A percentile compares a stretch with the other conserved stretches of the same genome.
These are phyloP conservation scores for Sporothrix variecibatus DNA, from an alignment of 2,329 filamentous ascomycete genomes.

Conservation along the genomic window DNA sequence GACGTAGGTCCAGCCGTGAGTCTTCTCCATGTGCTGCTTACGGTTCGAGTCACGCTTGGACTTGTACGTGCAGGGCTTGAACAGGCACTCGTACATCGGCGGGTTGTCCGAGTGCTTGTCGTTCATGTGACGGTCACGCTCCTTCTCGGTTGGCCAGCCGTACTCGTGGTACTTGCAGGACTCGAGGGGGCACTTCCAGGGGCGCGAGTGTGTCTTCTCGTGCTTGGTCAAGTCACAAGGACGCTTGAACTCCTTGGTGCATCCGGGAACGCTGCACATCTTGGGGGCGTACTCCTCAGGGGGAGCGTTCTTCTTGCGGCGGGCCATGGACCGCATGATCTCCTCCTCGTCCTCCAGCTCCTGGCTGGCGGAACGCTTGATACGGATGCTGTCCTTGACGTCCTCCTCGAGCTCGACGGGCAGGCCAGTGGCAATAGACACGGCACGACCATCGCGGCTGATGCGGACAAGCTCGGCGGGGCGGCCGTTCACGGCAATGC, in stretches of 20 bases:
- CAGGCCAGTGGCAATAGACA: conserved; percentile 73
- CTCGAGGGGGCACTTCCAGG: conserved; percentile 84
- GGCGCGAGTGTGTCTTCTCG: conserved; percentile 94
- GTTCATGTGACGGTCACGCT: conserved; percentile 92
- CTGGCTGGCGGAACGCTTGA: conserved; percentile 69
- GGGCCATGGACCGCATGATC: conserved; percentile 89
- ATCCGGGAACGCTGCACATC: conserved; percentile 72
- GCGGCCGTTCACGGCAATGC: conserved; percentile 76
- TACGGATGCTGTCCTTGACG: conserved; percentile 50
- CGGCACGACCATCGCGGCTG: conserved; percentile 74
- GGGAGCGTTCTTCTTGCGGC: conserved; percentile 88
- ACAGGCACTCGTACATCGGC: conserved; percentile 80
- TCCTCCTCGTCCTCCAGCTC: conserved; percentile 77
- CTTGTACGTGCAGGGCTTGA: conserved; percentile 82
- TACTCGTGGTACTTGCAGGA: conserved; percentile 88
- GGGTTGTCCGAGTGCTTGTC: conserved; percentile 89
- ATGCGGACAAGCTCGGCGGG: conserved; percentile 82
- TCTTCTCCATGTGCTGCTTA: conserved; percentile 99
- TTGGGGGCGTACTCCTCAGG: conserved; percentile 81
- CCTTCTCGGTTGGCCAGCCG: conserved; percentile 97
- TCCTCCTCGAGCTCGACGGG: conserved; percentile 59
- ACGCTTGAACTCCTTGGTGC: conserved; percentile 90
- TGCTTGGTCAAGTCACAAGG: conserved; percentile 98
- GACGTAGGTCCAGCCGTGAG: conserved; percentile 86
- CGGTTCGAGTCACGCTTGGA: conserved; percentile 96